These are phyloP conservation scores for Trametes meyenii DNA, from an alignment of 768 basidiomycete species.

Conservation along the genomic window DNA sequence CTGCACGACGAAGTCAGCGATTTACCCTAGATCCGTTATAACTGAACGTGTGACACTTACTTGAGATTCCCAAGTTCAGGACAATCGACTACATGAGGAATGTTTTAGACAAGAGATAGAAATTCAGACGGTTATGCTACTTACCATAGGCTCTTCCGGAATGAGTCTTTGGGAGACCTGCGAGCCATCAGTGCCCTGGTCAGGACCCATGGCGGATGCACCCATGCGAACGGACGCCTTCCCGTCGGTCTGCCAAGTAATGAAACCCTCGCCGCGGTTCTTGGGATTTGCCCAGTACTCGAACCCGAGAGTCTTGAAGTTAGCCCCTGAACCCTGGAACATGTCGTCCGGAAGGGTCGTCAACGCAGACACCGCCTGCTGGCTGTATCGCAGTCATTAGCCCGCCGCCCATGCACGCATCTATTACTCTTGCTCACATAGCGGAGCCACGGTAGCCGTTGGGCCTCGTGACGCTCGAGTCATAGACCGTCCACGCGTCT, in stretches of 20 bases:
- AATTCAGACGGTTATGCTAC: conserved; percentile 1
- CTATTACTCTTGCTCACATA: conserved; percentile 36
- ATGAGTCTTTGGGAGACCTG: conserved; percentile 63
- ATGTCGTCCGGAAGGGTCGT: conserved; percentile 53
- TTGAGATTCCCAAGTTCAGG: conserved; percentile 65
- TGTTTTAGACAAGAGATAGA: not conserved
- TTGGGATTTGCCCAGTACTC: conserved; percentile 73
- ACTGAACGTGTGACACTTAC: conserved; percentile 33
- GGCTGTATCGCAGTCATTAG: conserved; percentile 30
- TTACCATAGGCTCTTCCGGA: conserved; percentile 54
- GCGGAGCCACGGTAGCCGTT: conserved; percentile 51
- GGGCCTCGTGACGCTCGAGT: conserved; percentile 37
- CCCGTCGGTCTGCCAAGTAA: conserved; percentile 77
- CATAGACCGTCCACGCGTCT: conserved; percentile 39
- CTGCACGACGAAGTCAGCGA: conserved; percentile 30
- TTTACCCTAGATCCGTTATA: not conserved
- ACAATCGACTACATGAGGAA: conserved; percentile 45
- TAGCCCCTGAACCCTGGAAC: conserved; percentile 59
- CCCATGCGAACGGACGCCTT: conserved; percentile 51
- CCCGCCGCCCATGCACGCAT: not conserved
- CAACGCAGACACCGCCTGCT: conserved; percentile 52
- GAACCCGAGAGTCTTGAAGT: conserved; percentile 61
- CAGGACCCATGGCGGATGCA: conserved; percentile 57
- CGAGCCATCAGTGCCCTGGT: conserved; percentile 42
- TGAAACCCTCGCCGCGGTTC: conserved; percentile 56